Percentiles rank a stretch among this genome's conserved stretches.
Evolutionary conservation across 2,329 filamentous ascomycete species (phyloP).

Genomic region (Cytospora mali): DNA sequence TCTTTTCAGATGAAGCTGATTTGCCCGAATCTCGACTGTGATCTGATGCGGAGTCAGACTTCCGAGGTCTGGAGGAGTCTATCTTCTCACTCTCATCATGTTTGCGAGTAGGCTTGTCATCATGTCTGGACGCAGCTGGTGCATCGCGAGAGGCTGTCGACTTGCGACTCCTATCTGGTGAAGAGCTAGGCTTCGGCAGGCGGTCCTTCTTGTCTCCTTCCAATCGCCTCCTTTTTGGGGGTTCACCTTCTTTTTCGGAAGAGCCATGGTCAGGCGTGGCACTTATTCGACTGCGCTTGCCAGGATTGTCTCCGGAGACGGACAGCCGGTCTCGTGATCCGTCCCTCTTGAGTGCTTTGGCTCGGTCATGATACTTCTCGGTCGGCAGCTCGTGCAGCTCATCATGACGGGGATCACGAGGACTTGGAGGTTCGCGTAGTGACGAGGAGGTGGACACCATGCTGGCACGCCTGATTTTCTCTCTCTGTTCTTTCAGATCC

Average conservation of each 20-base stretch:
- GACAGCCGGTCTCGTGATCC: conserved; percentile 59
- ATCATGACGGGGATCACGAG: conserved; percentile 52
- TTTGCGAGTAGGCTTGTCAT: conserved; percentile 41
- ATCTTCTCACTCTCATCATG: conserved; percentile 47
- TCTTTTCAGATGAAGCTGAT: conserved; percentile 48
- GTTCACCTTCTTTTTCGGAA: conserved; percentile 57
- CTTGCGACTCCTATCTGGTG: conserved; percentile 51
- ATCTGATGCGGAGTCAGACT: conserved; percentile 38
- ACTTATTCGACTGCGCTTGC: conserved; percentile 63
- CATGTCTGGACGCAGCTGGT: conserved; percentile 31
- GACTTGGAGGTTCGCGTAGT: conserved; percentile 56
- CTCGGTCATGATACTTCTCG: conserved; percentile 62
- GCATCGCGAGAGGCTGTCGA: conserved; percentile 45
- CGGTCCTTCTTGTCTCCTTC: conserved; percentile 57
- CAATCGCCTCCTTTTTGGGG: conserved; percentile 59
- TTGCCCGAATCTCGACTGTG: conserved; percentile 48
- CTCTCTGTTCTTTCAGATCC: conserved; percentile 61
- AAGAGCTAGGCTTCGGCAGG: conserved; percentile 45
- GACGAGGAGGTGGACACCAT: conserved; percentile 59
- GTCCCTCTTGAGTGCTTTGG: conserved; percentile 63
- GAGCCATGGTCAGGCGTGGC: conserved; percentile 58
- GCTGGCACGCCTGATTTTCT: conserved; percentile 61
- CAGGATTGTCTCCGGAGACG: conserved; percentile 52
- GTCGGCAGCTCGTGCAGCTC: conserved; percentile 52
- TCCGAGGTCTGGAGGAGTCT: conserved; percentile 42